Evolutionary conservation across 2,329 filamentous ascomycete genomes (phyloP).

Genomic region (Aspergillus sp.): DNA sequence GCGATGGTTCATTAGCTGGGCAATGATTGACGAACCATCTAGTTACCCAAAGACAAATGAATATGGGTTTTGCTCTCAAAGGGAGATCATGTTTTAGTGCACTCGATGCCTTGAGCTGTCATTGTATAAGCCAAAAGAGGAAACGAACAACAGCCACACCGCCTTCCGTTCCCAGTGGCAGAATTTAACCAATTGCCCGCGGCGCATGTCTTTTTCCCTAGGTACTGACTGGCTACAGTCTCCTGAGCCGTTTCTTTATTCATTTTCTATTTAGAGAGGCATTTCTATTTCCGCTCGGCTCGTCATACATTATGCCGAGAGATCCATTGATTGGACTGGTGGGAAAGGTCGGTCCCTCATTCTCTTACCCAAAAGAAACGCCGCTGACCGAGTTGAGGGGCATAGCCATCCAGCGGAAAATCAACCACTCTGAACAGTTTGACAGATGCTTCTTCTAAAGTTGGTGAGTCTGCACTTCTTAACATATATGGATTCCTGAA

Average conservation of each 20-base stretch:
- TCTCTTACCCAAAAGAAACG: conserved; percentile 13
- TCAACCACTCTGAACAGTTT: conserved; percentile 72
- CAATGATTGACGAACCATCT: too few species aligned
- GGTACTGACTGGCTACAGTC: conserved; percentile 9
- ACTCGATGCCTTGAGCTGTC: too few species aligned
- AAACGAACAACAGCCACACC: conserved; percentile 3
- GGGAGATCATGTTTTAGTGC: too few species aligned
- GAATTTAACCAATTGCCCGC: conserved; percentile 15
- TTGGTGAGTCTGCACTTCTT: conserved; percentile 67
- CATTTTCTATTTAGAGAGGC: background rate
- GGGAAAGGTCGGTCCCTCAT: conserved; percentile 70
- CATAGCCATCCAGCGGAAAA: conserved; percentile 58
- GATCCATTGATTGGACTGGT: conserved; percentile 95
- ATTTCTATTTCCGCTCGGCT: conserved; percentile 1
- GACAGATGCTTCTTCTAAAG: conserved; percentile 97
- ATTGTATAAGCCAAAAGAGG: too few species aligned
- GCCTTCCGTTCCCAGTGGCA: conserved; percentile 12
- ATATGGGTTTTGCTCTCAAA: too few species aligned
- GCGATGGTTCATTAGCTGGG: too few species aligned
- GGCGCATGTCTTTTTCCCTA: background rate
- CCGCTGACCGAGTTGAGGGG: conserved; percentile 33
- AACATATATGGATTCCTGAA: background rate
- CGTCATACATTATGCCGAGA: conserved; percentile 68
- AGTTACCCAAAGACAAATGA: too few species aligned
- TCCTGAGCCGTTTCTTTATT: conserved; percentile 3